Base-by-base conservation (phyloP, 495 filamentous ascomycete genomes). In the Aspergillus haitiensis region DNA sequence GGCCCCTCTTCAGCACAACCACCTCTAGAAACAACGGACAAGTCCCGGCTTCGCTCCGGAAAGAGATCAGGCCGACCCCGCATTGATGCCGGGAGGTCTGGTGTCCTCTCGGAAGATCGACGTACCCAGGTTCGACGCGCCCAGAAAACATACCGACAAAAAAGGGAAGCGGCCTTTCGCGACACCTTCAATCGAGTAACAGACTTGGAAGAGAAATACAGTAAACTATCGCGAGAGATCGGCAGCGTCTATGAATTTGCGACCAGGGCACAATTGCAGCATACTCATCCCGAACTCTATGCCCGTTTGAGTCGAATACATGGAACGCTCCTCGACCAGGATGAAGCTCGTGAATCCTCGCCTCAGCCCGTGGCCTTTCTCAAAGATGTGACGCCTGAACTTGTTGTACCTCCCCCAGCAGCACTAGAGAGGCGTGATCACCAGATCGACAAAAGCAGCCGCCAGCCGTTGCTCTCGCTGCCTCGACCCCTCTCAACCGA, bases 81-180 rank as follows among this genome's bases (percentile, higher is more conserved):
- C 37, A 33, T 59, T 5, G 34, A 51, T 16, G 56, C 34, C 5
- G 37, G 35, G 12, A 52, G 46, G 18, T 7, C 34, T 11, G 56
- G n/a, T 13, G 52, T 40, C 48, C 49, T 61, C 55, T 62, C 58
- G 58, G 15, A 59, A 36, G 57, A 66, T 42, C 86, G 91, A 46
- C 82, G 91, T 52, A 91, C 86, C 7, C 91, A 95, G 72, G 90
- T 95, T 55, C 85, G 91, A 33, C 82, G 92, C 52, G 91, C 91
- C 12, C 91, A 95, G 64, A 79, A 87, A 48, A 90, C 89, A 6
- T 93, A 94, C 65, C 83, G 91, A 31, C 81, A 87, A 62, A 85
- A 90, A n/a, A 93, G 93, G 69, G 91, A 95, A 65, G 88, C 81
- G 16, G 87, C 86, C 0, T 90, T 93, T 52, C 79, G 82, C 27